Base-by-base conservation (phyloP, 2,329 filamentous ascomycete genomes). In the Pochonia chlamydosporia region DNA sequence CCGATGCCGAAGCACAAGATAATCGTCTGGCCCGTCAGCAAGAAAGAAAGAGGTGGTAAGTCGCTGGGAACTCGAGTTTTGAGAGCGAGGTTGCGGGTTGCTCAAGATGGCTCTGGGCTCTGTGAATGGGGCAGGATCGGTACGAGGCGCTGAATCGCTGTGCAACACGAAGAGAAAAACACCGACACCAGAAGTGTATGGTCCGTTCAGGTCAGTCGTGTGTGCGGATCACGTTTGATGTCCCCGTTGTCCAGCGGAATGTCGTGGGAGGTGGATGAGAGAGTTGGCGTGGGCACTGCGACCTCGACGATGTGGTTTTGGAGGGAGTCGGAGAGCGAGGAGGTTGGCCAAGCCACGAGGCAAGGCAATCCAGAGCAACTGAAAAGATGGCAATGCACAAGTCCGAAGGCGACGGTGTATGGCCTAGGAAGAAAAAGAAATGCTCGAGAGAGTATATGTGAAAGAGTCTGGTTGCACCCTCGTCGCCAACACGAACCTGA, bases 221-320 rank as follows among this genome's bases (percentile, higher is more conserved):
- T 36, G 11, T 21, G 39, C 31, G 14, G 33, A 44, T 25, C 33
- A 24, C 21, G 44, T 36, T 3, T 16, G 20, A n/a, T 42, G 11
- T 41, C 23, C 35, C 45, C 40, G 51, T 49, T 42, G 39, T 26
- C 42, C 24, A 48, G 47, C 33, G 37, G 44, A 40, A 49, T n/a
- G 46, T 49, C 43, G 49, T 43, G 42, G 42, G 26, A 46, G 43
- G 40, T 42, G 43, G 45, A 33, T 21, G 26, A 23, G 24, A 23
- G 24, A 24, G 26, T 33, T 23, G 25, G 35, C 40, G 42, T 46
- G 25, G 43, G 46, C 43, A 40, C 13, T 20, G 46, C 28, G 26
- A 37, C 41, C 45, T 49, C 30, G 28, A 37, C 23, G 44, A 33
- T 40, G 48, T n/a, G 37, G 36, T 31, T 47, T 41, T 44, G 48